Base-by-base conservation (phyloP, 148 eudicot genomes). In the Oxyria digyna region DNA sequence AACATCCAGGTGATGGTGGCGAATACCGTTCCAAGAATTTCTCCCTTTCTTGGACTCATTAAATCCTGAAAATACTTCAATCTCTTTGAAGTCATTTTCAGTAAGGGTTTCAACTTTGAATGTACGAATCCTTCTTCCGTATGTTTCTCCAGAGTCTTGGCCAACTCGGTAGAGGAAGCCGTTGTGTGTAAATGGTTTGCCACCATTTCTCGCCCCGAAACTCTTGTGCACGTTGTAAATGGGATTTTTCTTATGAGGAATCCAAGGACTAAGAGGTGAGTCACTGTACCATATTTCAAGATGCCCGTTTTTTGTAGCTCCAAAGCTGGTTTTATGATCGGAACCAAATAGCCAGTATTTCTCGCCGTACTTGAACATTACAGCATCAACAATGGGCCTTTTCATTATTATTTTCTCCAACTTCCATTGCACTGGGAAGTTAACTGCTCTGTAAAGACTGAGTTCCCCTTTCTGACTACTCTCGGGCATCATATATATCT, bases 401-500 rank as follows among this genome's bases (percentile, higher is more conserved):
- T 86, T 88, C 81, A 94, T 38, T 23, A 94, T 78, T 33, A 85
- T 74, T 73, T 80, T 90, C 69, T 90, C 86, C 68, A 90, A 76
- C 23, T 73, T 80, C 99, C 99, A 94, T 67, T 91, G 78, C 49
- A 85, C 40, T n/a, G 99, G 99, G 72, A 94, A 94, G 31, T 81
- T 76, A 11, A 72, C 67, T 49, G 96, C 92, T 72, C 81, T 80
- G 71, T 94, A 94, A 35, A 94, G 95, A 52, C 91, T 85, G 37
- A 94, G 89, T 21, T 90, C 96, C 31, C 97, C 99, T 67, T 82
- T 94, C 31, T 77, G 71, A 73, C 91, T 88, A 48, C 97, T 81
- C 79, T 94, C 99, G 2, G 99, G 99, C 91, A 94, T 82, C 99
- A 94, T 83, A 71, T 85, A 93, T 75, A 87, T 80, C 98, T 93